Evolutionary conservation across 768 basidiomycete species (phyloP).

Genomic region (Exidia glandulosa): DNA sequence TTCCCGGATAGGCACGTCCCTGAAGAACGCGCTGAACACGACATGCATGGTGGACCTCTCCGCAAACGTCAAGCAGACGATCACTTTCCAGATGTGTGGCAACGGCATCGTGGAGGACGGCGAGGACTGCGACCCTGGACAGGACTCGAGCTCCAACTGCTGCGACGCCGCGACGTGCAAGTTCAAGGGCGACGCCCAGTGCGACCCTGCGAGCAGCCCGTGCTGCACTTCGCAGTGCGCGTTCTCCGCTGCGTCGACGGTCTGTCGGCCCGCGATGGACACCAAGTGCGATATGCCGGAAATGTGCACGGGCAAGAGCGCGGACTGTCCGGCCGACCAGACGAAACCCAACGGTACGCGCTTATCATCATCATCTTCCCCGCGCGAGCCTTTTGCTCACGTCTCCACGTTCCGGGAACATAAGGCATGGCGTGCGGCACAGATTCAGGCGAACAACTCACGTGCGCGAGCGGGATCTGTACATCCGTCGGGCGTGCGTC

Average conservation of each 20-base stretch:
- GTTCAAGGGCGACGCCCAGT: slow-evolving; percentile 58
- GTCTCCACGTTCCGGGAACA: slow-evolving; percentile 6
- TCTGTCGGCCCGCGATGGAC: slow-evolving; percentile 65
- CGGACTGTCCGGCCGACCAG: slow-evolving; percentile 58
- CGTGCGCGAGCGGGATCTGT: slow-evolving; percentile 70
- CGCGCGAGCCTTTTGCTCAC: slow-evolving; percentile 3
- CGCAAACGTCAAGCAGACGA: slow-evolving; percentile 25
- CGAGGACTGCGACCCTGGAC: slow-evolving; percentile 82
- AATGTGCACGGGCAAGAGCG: slow-evolving; percentile 63
- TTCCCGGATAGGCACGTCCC: slow-evolving; percentile 31
- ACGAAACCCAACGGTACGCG: slow-evolving; percentile 48
- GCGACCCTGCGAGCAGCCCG: slow-evolving; percentile 63
- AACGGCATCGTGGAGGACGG: slow-evolving; percentile 75
- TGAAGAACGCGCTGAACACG: slow-evolving; percentile 37
- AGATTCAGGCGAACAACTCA: slow-evolving; percentile 30
- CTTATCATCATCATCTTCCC: background rate
- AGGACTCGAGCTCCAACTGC: slow-evolving; percentile 47
- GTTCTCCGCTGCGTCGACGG: slow-evolving; percentile 54
- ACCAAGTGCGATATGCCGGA: slow-evolving; percentile 58
- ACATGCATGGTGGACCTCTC: slow-evolving; percentile 59
- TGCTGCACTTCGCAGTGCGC: slow-evolving; percentile 66
- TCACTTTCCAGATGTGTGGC: slow-evolving; percentile 65
- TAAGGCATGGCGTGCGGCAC: slow-evolving; percentile 58
- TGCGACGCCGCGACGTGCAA: slow-evolving; percentile 70
- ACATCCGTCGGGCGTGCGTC: slow-evolving; percentile 58